Evolutionary conservation across 768 basidiomycete species (phyloP), one percentile per base, ranked within the genome.

Genomic region (Suillus ampliporus): DNA sequence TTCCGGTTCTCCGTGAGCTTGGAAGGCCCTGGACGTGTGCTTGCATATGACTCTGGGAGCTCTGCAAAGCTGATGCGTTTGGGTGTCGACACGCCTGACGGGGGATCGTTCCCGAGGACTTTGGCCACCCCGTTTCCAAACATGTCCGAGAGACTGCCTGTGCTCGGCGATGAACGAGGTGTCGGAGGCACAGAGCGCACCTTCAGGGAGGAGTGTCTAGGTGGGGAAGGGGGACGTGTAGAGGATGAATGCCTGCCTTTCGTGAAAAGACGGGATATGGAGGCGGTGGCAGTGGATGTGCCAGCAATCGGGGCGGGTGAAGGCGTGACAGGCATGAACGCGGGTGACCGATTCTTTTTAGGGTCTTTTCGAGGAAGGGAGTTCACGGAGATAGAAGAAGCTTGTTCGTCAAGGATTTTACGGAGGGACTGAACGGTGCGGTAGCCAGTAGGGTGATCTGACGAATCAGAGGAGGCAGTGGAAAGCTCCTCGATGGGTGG

Each of bases 11-110:
- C 67, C 66, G 76, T 77, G 54, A 79, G 71, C 65, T 76, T 77
- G 60, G 78, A 75, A 40, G 64, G 73, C 17, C 69, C 74, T 57
- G 68, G 72, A 62, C 68, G 72, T 61, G 76, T 74, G 10, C 75
- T 71, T 58, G 83, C 78, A 64, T 89, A 88, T 40, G 86, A 84
- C 74, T 91, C 90, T 0, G 90, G 90, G 53, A 89, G 78, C 76
- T 87, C 82, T 40, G 90, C 90, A 66, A 93, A 93, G 64, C 87
- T 90, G 47, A 93, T 92, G n/a, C 87, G 82, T 67, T 90, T 92
- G 10, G 90, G 89, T 14, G 90, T 84, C 77, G 71, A 85, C 75
- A 76, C 62, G 58, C 83, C 80, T 58, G 84, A 87, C 50, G 84
- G 82, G 13, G 83, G 70, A 46, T 80, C 65, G 56, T 81, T 83